Evolutionary conservation across 2,329 filamentous ascomycete genomes (phyloP).

Genomic region (Microcyclospora tardicrescens): DNA sequence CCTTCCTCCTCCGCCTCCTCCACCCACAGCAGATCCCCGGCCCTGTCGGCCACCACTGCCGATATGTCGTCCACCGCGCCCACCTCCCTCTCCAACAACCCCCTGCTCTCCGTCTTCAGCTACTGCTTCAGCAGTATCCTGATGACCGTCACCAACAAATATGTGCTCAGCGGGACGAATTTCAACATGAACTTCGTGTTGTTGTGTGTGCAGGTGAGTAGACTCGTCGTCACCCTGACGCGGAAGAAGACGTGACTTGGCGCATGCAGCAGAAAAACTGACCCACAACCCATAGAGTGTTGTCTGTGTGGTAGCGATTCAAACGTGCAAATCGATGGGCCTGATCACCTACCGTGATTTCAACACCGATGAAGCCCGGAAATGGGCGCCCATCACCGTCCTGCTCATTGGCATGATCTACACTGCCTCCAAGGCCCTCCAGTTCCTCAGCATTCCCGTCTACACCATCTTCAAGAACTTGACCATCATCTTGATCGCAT

Average conservation of each 20-base stretch:
- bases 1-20: conserved; percentile 4
- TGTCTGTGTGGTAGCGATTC: conserved; percentile 77
- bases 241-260: neutral
- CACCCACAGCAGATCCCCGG: conserved; percentile 27
- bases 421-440: conserved; percentile 86
- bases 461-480: conserved; percentile 99
- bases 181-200: conserved; percentile 98
- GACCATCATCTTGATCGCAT: conserved; percentile 96
- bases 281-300: conserved; percentile 48
- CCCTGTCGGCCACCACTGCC: conserved; percentile 32
- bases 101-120: conserved; percentile 65
- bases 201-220: conserved; percentile 76
- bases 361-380: conserved; percentile 76
- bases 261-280: conserved; percentile 3
- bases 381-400: conserved; percentile 94
- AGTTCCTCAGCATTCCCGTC: conserved; percentile 92
- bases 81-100: conserved; percentile 45
- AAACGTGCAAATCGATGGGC: conserved; percentile 65
- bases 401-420: conserved; percentile 99
- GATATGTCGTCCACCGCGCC: conserved; percentile 6
- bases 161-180: conserved; percentile 75
- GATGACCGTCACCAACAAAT: conserved; percentile 99
- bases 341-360: conserved; percentile 77
- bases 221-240: neutral
- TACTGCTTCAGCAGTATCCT: conserved; percentile 96